Percentiles rank a stretch among this genome's conserved stretches.
Evolutionary conservation across 148 eudicot species (phyloP).

Genomic region (Drosera capensis): DNA sequence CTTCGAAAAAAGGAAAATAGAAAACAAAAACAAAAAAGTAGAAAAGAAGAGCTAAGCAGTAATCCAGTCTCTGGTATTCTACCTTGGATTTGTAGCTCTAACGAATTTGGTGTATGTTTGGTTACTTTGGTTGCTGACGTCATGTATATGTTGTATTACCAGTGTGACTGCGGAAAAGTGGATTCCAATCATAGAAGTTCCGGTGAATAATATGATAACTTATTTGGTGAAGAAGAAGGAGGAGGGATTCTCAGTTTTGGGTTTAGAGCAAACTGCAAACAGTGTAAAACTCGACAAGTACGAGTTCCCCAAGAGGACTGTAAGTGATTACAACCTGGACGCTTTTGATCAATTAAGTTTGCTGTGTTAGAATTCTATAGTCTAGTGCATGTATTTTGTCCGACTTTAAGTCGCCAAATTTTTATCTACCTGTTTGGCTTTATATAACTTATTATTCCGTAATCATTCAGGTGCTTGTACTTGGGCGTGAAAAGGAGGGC

Average conservation of each 20-base stretch:
- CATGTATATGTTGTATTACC: conserved; percentile 9
- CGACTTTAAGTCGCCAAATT: background rate
- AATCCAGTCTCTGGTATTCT: too few species aligned
- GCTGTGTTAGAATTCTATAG: background rate
- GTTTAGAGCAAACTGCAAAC: conserved; percentile 97
- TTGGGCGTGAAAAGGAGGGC: conserved; percentile 96
- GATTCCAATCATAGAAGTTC: conserved; percentile 86
- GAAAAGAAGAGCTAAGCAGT: too few species aligned
- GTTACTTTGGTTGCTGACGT: background rate
- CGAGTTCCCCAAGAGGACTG: conserved; percentile 59
- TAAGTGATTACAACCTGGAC: conserved; percentile 13
- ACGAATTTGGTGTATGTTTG: too few species aligned
- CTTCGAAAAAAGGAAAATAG: too few species aligned
- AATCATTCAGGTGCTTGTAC: conserved; percentile 70
- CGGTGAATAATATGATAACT: conserved; percentile 48
- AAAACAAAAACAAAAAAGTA: too few species aligned
- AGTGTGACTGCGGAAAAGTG: conserved; percentile 99
- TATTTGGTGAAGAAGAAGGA: conserved; percentile 81
- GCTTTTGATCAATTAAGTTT: too few species aligned
- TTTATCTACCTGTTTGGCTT: background rate
- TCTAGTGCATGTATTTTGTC: background rate
- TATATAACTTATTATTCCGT: too few species aligned
- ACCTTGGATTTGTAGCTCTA: too few species aligned
- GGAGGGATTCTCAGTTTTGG: conserved; percentile 74
- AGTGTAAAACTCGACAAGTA: conserved; percentile 72